Conservation (phyloP, 805 yeast species). For the Metschnikowia hibisci region DNA sequence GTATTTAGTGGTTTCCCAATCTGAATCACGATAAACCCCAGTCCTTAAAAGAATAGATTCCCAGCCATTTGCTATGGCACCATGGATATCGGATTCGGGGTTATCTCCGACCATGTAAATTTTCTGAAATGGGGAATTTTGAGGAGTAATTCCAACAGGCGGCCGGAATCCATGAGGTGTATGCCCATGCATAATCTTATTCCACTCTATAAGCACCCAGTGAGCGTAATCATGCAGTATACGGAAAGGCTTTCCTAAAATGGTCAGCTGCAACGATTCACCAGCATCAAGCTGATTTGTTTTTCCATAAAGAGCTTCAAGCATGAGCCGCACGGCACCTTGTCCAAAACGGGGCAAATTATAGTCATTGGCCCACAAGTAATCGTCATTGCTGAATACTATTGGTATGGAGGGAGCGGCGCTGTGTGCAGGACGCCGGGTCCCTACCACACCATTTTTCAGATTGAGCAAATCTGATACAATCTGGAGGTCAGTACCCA, state of each 20-base stretch:
- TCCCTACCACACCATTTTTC: conserved; percentile 60
- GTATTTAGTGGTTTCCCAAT: conserved; percentile 36
- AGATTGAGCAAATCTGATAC: conserved; percentile 68
- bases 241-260: conserved; percentile 78
- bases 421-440: conserved; percentile 35
- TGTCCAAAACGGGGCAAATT: conserved; percentile 80
- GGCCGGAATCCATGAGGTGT: conserved; percentile 31
- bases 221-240: conserved; percentile 83
- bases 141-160: conserved; percentile 37
- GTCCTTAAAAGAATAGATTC: conserved; percentile 77
- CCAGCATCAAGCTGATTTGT: conserved; percentile 41
- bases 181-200: conserved; percentile 30
- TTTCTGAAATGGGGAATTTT: conserved; percentile 38
- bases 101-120: conserved; percentile 97
- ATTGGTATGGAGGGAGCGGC: conserved; percentile 61
- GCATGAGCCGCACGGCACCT: conserved; percentile 71
- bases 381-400: conserved; percentile 77
- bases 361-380: conserved; percentile 85
- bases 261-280: conserved; percentile 44
- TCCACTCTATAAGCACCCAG: conserved; percentile 59
- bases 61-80: conserved; percentile 90
- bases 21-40: conserved; percentile 76
- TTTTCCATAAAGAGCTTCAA: conserved; percentile 57
- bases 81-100: conserved; percentile 87
- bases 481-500: conserved; percentile 81